phyloP scores from a whole-genome alignment of 371 early-diverging fungal genomes.

The Actinomucor elegans region DNA sequence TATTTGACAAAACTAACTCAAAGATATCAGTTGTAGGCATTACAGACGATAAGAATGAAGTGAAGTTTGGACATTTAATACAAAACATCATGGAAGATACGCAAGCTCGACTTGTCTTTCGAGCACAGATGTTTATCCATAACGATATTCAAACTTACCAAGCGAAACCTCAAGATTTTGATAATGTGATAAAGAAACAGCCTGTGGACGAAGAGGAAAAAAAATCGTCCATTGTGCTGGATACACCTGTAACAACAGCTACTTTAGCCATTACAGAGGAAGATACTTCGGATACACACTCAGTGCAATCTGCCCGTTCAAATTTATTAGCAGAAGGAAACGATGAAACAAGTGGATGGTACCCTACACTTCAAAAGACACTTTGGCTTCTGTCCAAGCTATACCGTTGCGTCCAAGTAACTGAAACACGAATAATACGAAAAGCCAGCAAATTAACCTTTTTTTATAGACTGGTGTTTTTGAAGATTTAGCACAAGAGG shows the following conservation, averaged over 20 bases:
- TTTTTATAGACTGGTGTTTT: constrained; percentile 62
- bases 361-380: constrained; percentile 77
- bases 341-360: constrained; percentile 69
- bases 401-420: constrained; percentile 71
- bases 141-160: constrained; percentile 77
- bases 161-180: constrained; percentile 69
- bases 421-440: no score
- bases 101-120: constrained; percentile 81
- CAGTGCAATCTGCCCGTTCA: constrained; percentile 30
- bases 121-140: constrained; percentile 80
- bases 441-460: no score
- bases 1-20: no score
- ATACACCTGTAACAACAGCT: constrained; percentile 16
- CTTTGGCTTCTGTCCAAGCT: constrained; percentile 80
- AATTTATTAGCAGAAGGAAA: constrained; percentile 30
- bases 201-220: neutral
- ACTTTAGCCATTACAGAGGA: constrained; percentile 41
- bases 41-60: constrained; percentile 35
- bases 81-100: constrained; percentile 81
- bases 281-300: constrained; percentile 25
- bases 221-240: constrained; percentile 31
- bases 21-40: constrained; percentile 3
- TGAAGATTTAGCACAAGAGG: constrained; percentile 84
- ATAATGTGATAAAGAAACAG: constrained; percentile 10
- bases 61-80: constrained; percentile 71